phyloP scores from a whole-genome alignment of 371 early-diverging fungal genomes.

The Cladochytrium tenue region DNA sequence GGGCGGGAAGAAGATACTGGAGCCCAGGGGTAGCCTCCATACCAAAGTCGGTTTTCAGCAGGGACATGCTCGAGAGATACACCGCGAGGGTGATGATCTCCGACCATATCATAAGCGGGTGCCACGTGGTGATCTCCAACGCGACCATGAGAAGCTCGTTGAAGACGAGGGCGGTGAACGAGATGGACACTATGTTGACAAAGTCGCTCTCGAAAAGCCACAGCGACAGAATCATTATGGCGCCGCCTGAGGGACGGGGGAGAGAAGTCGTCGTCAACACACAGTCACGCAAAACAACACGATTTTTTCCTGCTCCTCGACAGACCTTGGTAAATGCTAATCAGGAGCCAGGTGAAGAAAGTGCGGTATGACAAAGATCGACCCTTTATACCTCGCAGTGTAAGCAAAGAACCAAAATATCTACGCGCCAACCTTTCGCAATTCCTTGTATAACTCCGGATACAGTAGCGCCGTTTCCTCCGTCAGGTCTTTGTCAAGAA shows the following conservation, averaged over 20 bases:
- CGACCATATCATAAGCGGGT: conserved; percentile 81
- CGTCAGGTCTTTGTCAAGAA: conserved; percentile 88
- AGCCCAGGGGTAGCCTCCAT: too few species aligned
- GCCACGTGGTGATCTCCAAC: conserved; percentile 91
- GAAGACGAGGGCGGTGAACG: conserved; percentile 94
- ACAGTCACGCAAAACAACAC: too few species aligned
- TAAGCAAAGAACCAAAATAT: not conserved
- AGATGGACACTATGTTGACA: conserved; percentile 93
- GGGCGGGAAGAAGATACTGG: not conserved
- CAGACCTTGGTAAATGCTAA: conserved; percentile 91
- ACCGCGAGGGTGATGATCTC: conserved; percentile 79
- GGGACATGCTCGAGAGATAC: conserved; percentile 85
- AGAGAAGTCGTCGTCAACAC: not conserved
- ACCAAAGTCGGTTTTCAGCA: conserved; percentile 90
- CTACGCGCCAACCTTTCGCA: conserved; percentile 67
- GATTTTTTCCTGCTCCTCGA: not conserved
- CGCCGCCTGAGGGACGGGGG: conserved; percentile 60
- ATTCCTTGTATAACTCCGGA: conserved; percentile 97
- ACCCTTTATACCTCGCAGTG: conserved; percentile 53
- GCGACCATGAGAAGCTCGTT: conserved; percentile 99
- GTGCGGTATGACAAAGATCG: conserved; percentile 87
- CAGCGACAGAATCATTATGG: conserved; percentile 94
- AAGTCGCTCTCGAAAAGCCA: conserved; percentile 95
- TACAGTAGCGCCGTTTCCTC: conserved; percentile 91
- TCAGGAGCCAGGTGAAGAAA: conserved; percentile 93